Evolutionary conservation across 352 stramenopile genomes (phyloP).

Genomic region (Globisporangium splendens): DNA sequence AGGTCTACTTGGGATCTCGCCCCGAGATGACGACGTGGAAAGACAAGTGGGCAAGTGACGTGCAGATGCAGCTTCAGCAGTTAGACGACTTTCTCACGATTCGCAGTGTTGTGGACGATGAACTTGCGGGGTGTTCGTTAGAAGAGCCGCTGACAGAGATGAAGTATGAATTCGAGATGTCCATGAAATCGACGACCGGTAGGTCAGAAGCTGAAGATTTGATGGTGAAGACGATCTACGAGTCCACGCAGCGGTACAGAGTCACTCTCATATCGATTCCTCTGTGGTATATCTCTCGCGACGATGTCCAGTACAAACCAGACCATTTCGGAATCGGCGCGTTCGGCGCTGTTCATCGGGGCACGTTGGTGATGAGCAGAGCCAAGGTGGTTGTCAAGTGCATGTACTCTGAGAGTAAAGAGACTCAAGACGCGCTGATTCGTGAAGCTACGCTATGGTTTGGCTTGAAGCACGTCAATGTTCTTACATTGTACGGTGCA

Average conservation of each 20-base stretch:
- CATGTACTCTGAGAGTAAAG: conserved; percentile 20
- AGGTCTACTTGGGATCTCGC: neutral
- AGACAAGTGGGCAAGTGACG: neutral
- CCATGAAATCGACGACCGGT: neutral
- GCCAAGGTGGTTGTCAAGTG: conserved; percentile 28
- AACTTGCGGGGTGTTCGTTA: neutral
- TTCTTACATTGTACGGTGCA: conserved; percentile 24
- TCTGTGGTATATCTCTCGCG: conserved; percentile 2
- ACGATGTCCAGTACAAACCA: conserved; percentile 6
- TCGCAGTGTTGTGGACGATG: neutral
- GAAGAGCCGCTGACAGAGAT: conserved; percentile 10
- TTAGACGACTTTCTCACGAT: neutral
- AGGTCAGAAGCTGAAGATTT: neutral
- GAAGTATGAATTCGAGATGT: conserved; percentile 2
- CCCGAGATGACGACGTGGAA: conserved; percentile 7
- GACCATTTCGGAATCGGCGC: conserved; percentile 24
- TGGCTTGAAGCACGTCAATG: conserved; percentile 21
- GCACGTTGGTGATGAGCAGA: conserved; percentile 19
- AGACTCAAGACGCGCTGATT: conserved; percentile 15
- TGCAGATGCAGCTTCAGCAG: neutral
- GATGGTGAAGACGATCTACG: neutral
- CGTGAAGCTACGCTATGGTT: conserved; percentile 23
- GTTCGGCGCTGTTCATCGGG: conserved; percentile 24
- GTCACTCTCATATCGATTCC: neutral
- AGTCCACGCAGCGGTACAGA: neutral